Conservation (phyloP, 495 filamentous ascomycete species). For the Penicillium silybi region DNA sequence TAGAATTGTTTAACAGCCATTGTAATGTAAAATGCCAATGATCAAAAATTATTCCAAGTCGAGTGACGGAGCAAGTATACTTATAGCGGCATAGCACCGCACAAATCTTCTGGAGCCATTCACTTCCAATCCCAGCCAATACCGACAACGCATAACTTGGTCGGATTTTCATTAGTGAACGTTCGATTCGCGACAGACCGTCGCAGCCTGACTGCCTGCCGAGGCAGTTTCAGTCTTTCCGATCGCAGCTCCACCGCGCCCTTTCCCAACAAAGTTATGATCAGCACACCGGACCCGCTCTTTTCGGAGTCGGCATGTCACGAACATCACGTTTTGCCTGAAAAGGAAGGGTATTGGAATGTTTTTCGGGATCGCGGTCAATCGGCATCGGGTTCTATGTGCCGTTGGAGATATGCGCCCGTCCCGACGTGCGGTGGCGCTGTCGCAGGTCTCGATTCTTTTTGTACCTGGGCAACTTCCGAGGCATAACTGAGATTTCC, state of each 20-base stretch:
- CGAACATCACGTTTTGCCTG: not conserved
- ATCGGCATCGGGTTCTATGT: conserved; percentile 6
- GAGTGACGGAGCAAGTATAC: conserved; percentile 1
- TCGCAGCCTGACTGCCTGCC: conserved; percentile 9
- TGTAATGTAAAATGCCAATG: not conserved
- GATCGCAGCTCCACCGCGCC: conserved; percentile 3
- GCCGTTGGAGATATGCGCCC: conserved; percentile 2
- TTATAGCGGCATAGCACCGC: conserved; percentile 8
- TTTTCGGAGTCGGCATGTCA: not conserved
- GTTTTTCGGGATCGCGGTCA: conserved; percentile 7
- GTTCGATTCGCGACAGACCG: not conserved
- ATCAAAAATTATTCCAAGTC: not conserved
- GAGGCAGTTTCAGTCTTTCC: conserved; percentile 13
- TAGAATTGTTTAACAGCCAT: conserved; percentile 41
- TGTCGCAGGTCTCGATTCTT: not conserved
- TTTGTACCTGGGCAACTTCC: not conserved
- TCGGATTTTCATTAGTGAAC: not conserved
- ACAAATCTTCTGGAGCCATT: not conserved
- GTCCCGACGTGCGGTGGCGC: not conserved
- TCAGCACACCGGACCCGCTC: not conserved
- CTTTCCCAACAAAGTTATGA: not conserved
- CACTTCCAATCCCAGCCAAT: not conserved
- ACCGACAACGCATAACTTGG: not conserved
- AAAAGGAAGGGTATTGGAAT: not conserved
- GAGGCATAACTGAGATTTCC: not conserved